Evolutionary conservation across 1,284 basidiomycete genomes (phyloP), one percentile per base, ranked within the genome.

Genomic region (Schizophyllum commune): DNA sequence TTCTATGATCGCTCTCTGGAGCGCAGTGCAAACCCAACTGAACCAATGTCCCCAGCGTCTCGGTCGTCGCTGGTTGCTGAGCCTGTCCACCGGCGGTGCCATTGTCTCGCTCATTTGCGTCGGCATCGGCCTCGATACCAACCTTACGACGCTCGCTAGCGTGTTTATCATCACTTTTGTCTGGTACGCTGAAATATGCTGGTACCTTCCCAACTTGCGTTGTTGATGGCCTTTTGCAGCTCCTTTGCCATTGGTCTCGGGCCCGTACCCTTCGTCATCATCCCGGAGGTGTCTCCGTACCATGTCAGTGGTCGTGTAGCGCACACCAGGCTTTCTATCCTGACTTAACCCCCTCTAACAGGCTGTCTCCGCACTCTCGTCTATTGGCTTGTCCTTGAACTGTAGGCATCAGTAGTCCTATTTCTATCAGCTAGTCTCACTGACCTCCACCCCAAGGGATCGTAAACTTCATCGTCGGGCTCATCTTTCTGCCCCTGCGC

Each of bases 221-320:
- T n/a, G n/a, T n/a, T 57, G 51, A 58, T 63, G 34, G 13, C 19
- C 57, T 59, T 34, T 57, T 51, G 32, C 63, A 92, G 91, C 70
- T 90, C 90, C 0, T 98, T 96, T 71, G 90, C 92, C 0, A 76
- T 92, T 51, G 95, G 95, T 1, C 79, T 97, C n/a, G 95, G 95
- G 0, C 94, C 95, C 0, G 77, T 97, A 39, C 95, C 95, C 0
- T 97, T 95, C 71, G 86, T 98, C 53, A 89, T 97, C 73, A 87
- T 96, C 33, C 87, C 93, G n/a, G 95, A 98, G 70, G 83, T 97
- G 22, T 88, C 94, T 0, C 95, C 95, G 1, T 73, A 81, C 55
- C 80, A 89, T 68, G 91, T 89, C n/a, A n/a, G n/a, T n/a, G n/a
- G n/a, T n/a, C n/a, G n/a, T n/a, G n/a, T n/a, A n/a, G n/a, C n/a